phyloP scores from a whole-genome alignment of 768 basidiomycete species.

The Kwoniella sp. region DNA sequence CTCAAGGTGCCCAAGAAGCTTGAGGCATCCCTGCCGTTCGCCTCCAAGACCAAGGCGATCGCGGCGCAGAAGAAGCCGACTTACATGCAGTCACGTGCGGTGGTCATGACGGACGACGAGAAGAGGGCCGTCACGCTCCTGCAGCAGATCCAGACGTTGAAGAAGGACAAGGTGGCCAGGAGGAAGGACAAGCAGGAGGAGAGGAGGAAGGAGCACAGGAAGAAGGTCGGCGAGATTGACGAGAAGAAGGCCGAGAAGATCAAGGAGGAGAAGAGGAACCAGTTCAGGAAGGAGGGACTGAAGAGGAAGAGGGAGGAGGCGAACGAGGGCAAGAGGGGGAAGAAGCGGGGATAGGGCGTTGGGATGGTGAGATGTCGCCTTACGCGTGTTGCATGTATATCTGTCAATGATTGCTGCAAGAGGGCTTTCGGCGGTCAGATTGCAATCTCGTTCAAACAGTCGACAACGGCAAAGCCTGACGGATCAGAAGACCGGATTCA shows the following conservation, averaged over 20 bases:
- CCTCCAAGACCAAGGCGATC: constrained; percentile 83
- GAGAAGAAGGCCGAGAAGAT: constrained; percentile 43
- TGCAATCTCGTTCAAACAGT: too few species aligned
- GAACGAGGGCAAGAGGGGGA: constrained; percentile 30
- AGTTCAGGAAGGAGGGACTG: constrained; percentile 40
- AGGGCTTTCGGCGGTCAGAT: too few species aligned
- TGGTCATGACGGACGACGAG: constrained; percentile 92
- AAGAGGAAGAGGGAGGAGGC: constrained; percentile 44
- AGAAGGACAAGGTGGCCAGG: constrained; percentile 77
- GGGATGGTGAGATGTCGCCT: too few species aligned
- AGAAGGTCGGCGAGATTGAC: constrained; percentile 64
- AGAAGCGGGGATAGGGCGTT: too few species aligned
- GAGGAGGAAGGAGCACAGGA: constrained; percentile 63
- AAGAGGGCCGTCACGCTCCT: constrained; percentile 82
- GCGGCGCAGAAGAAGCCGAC: constrained; percentile 67
- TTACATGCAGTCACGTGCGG: constrained; percentile 91
- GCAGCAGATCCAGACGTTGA: constrained; percentile 86
- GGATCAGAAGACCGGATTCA: too few species aligned
- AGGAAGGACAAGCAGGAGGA: constrained; percentile 84
- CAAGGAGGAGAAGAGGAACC: constrained; percentile 48
- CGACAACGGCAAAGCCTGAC: too few species aligned
- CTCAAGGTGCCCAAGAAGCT: constrained; percentile 82
- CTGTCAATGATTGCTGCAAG: too few species aligned
- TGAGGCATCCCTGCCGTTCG: constrained; percentile 85
- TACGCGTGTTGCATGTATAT: too few species aligned